phyloP scores from a whole-genome alignment of 768 basidiomycete genomes.

The Leccinum imitatum region DNA sequence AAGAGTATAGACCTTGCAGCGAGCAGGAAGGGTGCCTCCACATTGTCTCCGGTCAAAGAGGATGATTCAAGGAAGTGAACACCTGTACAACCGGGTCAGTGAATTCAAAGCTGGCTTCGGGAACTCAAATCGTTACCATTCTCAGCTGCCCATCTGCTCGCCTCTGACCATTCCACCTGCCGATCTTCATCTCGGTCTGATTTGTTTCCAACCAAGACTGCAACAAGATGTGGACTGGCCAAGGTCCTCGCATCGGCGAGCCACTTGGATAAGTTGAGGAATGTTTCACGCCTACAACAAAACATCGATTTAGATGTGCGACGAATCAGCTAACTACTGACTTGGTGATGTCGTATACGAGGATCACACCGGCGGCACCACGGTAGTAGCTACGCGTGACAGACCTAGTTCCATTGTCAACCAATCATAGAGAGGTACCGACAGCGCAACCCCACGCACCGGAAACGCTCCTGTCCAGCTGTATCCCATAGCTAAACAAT shows the following conservation, averaged over 20 bases:
- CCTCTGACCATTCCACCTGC: constrained; percentile 95
- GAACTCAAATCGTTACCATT: constrained; percentile 58
- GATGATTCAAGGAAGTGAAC: constrained; percentile 94
- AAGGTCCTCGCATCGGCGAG: constrained; percentile 90
- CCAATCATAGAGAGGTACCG: constrained; percentile 8
- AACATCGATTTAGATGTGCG: constrained; percentile 3
- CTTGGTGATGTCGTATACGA: constrained; percentile 95
- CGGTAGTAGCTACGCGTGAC: constrained; percentile 96
- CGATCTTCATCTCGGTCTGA: constrained; percentile 91
- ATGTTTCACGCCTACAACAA: constrained; percentile 74
- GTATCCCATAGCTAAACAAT: constrained; percentile 88
- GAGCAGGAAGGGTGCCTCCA: constrained; percentile 88
- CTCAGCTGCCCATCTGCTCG: constrained; percentile 92
- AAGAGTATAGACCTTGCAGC: constrained; percentile 86
- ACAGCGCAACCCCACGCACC: constrained; percentile 44
- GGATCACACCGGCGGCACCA: constrained; percentile 87
- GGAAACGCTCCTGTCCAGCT: constrained; percentile 93
- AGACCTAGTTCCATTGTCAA: constrained; percentile 48
- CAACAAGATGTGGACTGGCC: constrained; percentile 88
- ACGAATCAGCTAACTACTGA: constrained; percentile 31
- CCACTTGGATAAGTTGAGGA: constrained; percentile 83
- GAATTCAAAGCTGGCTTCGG: constrained; percentile 1
- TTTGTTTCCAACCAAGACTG: constrained; percentile 93
- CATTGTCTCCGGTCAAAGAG: constrained; percentile 88
- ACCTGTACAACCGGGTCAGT: constrained; percentile 45